Conservation (phyloP, 768 basidiomycete species). For the Infundibulicybe gibba region DNA sequence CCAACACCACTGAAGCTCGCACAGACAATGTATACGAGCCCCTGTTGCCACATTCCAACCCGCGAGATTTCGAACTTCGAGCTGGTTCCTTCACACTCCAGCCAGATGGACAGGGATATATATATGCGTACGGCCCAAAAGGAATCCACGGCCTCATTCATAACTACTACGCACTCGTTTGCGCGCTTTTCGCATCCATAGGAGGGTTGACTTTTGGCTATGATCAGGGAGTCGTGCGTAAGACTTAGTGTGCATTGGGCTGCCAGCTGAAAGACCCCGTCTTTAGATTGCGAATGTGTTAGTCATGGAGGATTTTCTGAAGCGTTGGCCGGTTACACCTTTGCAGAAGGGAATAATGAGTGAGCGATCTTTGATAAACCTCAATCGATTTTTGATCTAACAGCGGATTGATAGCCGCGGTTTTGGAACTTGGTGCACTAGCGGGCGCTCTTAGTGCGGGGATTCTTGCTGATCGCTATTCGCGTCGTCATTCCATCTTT, state of each 20-base stretch:
- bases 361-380: constrained; percentile 26
- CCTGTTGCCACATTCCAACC: too few relatives aligned
- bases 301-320: constrained; percentile 73
- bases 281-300: constrained; percentile 73
- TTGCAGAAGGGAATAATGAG: constrained; percentile 79
- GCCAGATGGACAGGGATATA: constrained; percentile 41
- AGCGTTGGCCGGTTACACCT: constrained; percentile 66
- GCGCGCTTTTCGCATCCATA: constrained; percentile 72
- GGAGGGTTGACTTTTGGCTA: constrained; percentile 81
- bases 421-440: constrained; percentile 76
- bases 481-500: constrained; percentile 65
- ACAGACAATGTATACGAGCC: too few relatives aligned
- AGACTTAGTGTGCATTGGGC: background rate
- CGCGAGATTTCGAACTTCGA: too few relatives aligned
- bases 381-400: background rate
- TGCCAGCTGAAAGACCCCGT: background rate
- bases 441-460: constrained; percentile 69
- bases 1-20: too few relatives aligned
- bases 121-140: constrained; percentile 71
- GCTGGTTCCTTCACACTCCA: constrained; percentile 21
- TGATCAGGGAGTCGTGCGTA: constrained; percentile 69
- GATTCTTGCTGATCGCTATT: constrained; percentile 62
- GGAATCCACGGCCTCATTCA: constrained; percentile 60
- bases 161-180: constrained; percentile 63
- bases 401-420: constrained; percentile 54